A percentile compares a stretch with the other conserved stretches of the same genome.
phyloP scores from a whole-genome alignment of 805 yeast species.

The Cyberlindnera galapagoensis region DNA sequence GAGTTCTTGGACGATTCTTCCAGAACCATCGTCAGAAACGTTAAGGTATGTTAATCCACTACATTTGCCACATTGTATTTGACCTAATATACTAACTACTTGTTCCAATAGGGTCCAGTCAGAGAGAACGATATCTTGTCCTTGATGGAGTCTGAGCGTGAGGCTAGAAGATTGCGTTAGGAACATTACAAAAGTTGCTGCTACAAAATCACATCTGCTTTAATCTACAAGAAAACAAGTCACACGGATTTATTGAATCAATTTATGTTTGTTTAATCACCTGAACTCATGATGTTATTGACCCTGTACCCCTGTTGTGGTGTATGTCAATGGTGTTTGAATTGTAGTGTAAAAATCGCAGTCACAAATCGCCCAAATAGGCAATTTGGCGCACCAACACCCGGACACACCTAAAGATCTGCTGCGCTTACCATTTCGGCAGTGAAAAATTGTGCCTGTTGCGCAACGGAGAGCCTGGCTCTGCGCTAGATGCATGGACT shows the following conservation, averaged over 20 bases:
- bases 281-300: background rate
- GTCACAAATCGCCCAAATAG: slow-evolving; percentile 12
- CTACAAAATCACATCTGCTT: slow-evolving; percentile 14
- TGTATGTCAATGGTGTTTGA: no score
- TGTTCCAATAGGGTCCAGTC: slow-evolving; percentile 62
- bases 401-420: slow-evolving; percentile 9
- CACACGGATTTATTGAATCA: no score
- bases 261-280: slow-evolving; percentile 24
- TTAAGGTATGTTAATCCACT: slow-evolving; percentile 41
- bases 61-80: background rate
- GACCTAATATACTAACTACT: slow-evolving; percentile 10
- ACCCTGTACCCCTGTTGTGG: background rate
- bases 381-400: slow-evolving; percentile 1
- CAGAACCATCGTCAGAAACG: slow-evolving; percentile 96
- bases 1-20: slow-evolving; percentile 93
- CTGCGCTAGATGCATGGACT: no score
- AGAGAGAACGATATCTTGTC: slow-evolving; percentile 98
- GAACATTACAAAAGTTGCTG: slow-evolving; percentile 19
- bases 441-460: no score
- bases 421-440: background rate
- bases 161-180: slow-evolving; percentile 93
- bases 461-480: no score
- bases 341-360: slow-evolving; percentile 9
- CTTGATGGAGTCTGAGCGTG: slow-evolving; percentile 99
- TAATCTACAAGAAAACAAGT: slow-evolving; percentile 9